Base-by-base conservation (phyloP, 2,329 filamentous ascomycete species). In the Colletotrichum liriopes region DNA sequence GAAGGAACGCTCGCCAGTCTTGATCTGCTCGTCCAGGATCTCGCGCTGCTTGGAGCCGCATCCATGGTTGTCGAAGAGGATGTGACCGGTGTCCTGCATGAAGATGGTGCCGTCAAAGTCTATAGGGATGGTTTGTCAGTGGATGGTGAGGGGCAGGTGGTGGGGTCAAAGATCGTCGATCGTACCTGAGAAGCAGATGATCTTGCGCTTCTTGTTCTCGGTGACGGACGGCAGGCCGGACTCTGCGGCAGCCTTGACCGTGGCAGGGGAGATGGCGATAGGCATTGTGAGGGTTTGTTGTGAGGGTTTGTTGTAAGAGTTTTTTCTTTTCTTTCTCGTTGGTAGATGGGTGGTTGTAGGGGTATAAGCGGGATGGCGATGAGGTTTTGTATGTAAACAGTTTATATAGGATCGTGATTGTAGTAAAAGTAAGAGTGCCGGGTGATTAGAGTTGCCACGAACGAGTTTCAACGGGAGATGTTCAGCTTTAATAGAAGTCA, bases 41-140 rank as follows among this genome's bases (percentile, higher is more conserved):
- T 87, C 81, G 61, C 90, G 87, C 69, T 84, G 84, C 73, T 87
- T 84, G 29, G 84, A 82, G 37, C 91, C 91, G 80, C 90, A 92
- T 63, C 91, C 91, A 75, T 91, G 87, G 76, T 85, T 85, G 78
- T 93, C 90, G 80, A 93, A 92, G 61, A 93, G 88, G 74, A 93
- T 87, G 78, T 93, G 91, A 55, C 92, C 92, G 1, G 89, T 92
- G 76, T 92, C 90, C 84, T 92, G 90, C 86, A 91, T 91, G 84
- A 92, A 92, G 74, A 93, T 93, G 5, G 91, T 93, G 74, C 91
- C 91, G 79, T 93, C 91, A 76, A 93, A 93, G 80, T 93, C 90
- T 92, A 71, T 39, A 60, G 11, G 4, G 2, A 16, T 71, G 64
- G 0, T 7, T 32, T 74, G 66, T 79, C 71, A 77, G 74, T 49